Evolutionary conservation across 1,284 basidiomycete genomes (phyloP), one percentile per base, ranked within the genome.

Genomic region (Marasmius fiardii): DNA sequence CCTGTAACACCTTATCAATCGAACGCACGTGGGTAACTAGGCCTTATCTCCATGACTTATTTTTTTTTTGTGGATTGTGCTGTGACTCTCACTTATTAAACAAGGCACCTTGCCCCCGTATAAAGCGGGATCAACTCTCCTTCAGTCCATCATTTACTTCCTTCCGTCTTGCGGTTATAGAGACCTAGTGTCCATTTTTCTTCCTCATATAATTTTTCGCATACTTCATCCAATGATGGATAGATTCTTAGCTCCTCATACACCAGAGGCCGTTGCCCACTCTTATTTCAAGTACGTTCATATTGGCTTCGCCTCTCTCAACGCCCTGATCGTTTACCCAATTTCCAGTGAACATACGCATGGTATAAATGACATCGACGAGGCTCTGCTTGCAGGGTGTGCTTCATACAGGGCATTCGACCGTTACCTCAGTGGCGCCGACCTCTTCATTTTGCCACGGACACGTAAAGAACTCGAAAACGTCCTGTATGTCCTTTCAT

Each of bases 251-350:
- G 81, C 85, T 12, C 85, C 88, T 16, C 76, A 87, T 56, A 82
- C 86, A 26, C 83, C 83, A 52, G 89, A 92, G 69, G 89, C 88
- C 48, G 67, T 79, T 54, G 89, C 89, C 23, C 81, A 90, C 71
- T 77, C 68, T 59, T 82, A 84, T 59, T 72, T 90, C 53, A 83
- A 78, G 90, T 89, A 72, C 54, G 82, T 76, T 41, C 31, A 31
- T 49, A 20, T 28, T 18, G 60, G 50, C 54, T 52, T 43, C 50
- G 56, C 48, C 52, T 41, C 55, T 55, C 41, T 24, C 48, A 52
- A 51, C 48, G 56, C 10, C 34, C 31, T 55, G 43, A 53, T 56
- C 51, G 58, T 35, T 31, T 55, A 21, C 56, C 59, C 63, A 57
- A 59, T 58, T 56, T 52, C 14, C 64, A 90, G 86, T 51, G 83